Evolutionary conservation across 2,329 filamentous ascomycete genomes (phyloP).

Genomic region (Myriangium duriaei): DNA sequence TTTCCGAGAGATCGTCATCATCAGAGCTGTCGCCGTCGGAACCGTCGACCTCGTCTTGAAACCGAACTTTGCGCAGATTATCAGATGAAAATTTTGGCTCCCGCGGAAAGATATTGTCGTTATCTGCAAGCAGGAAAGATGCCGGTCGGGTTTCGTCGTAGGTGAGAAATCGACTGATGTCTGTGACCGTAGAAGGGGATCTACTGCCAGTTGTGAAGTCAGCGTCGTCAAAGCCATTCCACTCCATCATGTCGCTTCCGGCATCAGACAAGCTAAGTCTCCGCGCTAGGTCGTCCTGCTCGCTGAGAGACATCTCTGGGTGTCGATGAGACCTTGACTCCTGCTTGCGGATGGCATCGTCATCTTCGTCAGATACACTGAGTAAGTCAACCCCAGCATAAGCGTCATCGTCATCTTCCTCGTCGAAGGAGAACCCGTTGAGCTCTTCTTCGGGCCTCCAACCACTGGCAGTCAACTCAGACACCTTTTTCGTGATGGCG

Average conservation of each 20-base stretch:
- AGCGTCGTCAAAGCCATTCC: constrained; percentile 11
- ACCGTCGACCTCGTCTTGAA: constrained; percentile 20
- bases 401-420: constrained; percentile 16
- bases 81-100: constrained; percentile 13
- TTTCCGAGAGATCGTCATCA: constrained; percentile 19
- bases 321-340: constrained; percentile 11
- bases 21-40: constrained; percentile 19
- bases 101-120: constrained; percentile 1
- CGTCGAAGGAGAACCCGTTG: constrained; percentile 10
- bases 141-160: constrained; percentile 3
- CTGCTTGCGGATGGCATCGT: constrained; percentile 14
- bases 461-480: constrained; percentile 14
- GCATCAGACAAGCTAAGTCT: constrained; percentile 17
- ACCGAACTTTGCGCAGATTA: constrained; percentile 24
- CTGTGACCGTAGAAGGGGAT: background rate
- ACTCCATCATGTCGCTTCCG: constrained; percentile 12
- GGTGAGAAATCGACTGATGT: background rate
- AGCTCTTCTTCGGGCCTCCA: constrained; percentile 14
- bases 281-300: constrained; percentile 14
- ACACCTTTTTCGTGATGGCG: constrained; percentile 16
- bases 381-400: constrained; percentile 21
- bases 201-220: background rate
- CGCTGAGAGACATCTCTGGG: constrained; percentile 15
- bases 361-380: constrained; percentile 20
- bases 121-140: constrained; percentile 9